Base-by-base conservation (phyloP, 1,139 yeast species). In the Arxiozyma telluris region DNA sequence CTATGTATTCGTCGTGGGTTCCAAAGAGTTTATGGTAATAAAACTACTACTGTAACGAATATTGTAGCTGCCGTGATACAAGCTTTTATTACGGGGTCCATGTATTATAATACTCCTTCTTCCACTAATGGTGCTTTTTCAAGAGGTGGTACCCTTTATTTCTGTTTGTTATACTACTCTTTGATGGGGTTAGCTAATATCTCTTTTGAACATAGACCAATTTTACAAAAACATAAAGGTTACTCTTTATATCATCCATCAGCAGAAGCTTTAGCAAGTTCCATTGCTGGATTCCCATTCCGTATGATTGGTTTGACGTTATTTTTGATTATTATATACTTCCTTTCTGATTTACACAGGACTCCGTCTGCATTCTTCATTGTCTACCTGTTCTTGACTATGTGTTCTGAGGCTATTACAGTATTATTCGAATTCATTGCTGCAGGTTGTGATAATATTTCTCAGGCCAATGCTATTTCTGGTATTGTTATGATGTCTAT, bases 181-280 rank as follows among this genome's bases (percentile, higher is more conserved):
- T 70, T 81, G 60, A 75, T 79, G 74, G 78, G 81, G 49, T 63
- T 82, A 54, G 82, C 84, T 20, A 82, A 80, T 61, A 73, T 81
- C 50, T 68, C 80, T 22, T 81, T 80, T 58, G 72, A 71, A 12
- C 75, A 74, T 53, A 74, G 83, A 64, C 80, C 80, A 46, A 78
- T 82, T 54, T 64, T 81, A 54, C 73, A 75, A 67, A 82, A 82
- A 60, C 87, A 82, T 58, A 76, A 75, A 57, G 76, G 77, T 25
- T 82, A 81, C 58, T 73, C 81, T 1, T 68, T 82, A 61, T 81
- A 77, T 58, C 84, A 79, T 62, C 82, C 83, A 9, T 75, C 83
- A 22, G 80, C 84, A n/a, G 83, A 80, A 61, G 77, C 81, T 2
- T 59, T 82, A 20, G 78, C 82, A 9, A 69, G 73, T 50, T 69